Base-by-base conservation (phyloP, 495 filamentous ascomycete species). In the Trichoderma orchidacearum region DNA sequence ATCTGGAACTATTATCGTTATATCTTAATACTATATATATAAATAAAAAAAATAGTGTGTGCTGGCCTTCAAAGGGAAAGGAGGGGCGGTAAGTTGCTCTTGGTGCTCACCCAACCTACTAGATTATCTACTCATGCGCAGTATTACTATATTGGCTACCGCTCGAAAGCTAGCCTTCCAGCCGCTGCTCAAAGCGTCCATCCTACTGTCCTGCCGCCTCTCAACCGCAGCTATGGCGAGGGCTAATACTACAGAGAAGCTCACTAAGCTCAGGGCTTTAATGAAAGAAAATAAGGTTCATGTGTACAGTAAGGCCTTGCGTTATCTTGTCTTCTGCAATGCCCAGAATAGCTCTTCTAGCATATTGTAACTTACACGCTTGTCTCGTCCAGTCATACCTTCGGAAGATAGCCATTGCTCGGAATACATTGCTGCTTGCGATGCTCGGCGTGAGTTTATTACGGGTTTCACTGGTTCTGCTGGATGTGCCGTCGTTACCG, bases 381-480 rank as follows among this genome's bases (percentile, higher is more conserved):
- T 61, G n/a, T 28, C 36, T 18, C 30, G 31, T 53, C 34, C 62
- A 99, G 93, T 99, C 66, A 81, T 97, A 18, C 94, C 94, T 9
- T 96, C 92, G 35, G 93, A 97, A 80, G 94, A 99, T 72, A 90
- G 86, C 69, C 94, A 99, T 67, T 85, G 91, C 63, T 96, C 91
- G 61, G 94, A 99, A 74, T 99, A 97, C 70, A 96, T 96, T 68
- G 94, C 93, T 50, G 84, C 83, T 1, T 93, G 88, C 68, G 94
- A 99, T 75, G 91, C 79, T 59, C 85, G 94, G 56, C 83, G 94
- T 80, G 87, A 83, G 66, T 96, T 86, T 60, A 95, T 97, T 59
- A 91, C 83, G 45, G 94, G 94, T 35, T 99, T 99, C 69, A 87
- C 88, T 54, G 94, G 94, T 27, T 99, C 94, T 30, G 91, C 94